These are phyloP conservation scores for Avena eriantha DNA, from an alignment of 176 grass and related monocot genomes.

Conservation along the genomic window DNA sequence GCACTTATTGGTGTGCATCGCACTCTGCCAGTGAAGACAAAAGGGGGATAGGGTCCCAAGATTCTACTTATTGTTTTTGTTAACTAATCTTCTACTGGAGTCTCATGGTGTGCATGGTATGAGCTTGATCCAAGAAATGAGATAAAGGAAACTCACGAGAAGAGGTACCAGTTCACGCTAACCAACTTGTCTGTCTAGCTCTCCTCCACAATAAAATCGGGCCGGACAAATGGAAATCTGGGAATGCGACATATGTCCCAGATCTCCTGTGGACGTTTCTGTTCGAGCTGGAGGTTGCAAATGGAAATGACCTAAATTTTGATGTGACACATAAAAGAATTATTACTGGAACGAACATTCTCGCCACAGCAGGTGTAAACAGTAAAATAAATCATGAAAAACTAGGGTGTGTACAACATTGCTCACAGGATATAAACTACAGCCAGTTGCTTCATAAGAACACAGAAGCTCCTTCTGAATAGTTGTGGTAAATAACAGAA, in stretches of 20 bases:
- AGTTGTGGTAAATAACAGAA: not conserved
- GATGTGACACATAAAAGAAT: not conserved
- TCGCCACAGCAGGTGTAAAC: not conserved
- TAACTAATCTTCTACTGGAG: constrained; percentile 23
- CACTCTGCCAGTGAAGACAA: constrained; percentile 23
- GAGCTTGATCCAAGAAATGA: constrained; percentile 43
- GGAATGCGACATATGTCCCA: not conserved
- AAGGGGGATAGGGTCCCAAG: constrained; percentile 21
- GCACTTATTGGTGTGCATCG: constrained; percentile 18
- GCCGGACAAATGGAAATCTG: constrained; percentile 33
- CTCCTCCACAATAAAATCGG: constrained; percentile 4
- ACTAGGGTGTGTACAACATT: not conserved
- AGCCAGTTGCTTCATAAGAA: constrained; percentile 5
- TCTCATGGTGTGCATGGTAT: constrained; percentile 27
- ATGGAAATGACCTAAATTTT: constrained; percentile 38
- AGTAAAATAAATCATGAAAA: constrained; percentile 1
- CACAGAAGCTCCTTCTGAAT: not conserved
- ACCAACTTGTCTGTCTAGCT: constrained; percentile 25
- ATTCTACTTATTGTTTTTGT: constrained; percentile 40
- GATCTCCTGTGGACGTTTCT: constrained; percentile 10
- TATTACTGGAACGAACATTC: not conserved
- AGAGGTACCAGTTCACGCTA: constrained; percentile 34
- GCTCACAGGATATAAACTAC: constrained; percentile 3
- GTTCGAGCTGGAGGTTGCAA: not conserved
- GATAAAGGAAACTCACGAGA: constrained; percentile 22